Evolutionary conservation across 2,329 filamentous ascomycete species (phyloP), one percentile per base, ranked within the genome.

Genomic region (Fusarium verrucosum): DNA sequence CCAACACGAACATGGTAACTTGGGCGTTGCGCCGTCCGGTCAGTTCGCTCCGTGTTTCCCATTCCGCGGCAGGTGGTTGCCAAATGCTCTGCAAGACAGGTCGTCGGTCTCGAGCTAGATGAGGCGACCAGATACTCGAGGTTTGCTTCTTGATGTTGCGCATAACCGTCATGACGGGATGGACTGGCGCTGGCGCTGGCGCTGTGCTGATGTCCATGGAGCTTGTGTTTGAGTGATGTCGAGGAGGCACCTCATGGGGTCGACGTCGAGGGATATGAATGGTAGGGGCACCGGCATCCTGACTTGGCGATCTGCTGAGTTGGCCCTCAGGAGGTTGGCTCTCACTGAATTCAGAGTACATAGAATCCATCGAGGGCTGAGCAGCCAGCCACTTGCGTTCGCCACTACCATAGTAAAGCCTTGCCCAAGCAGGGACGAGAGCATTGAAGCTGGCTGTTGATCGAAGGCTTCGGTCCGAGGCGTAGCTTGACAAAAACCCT

Each of bases 1-100:
- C 92, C 42, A 89, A 37, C 52, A 88, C 86, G 77, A 96, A 96
- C 44, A 92, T 80, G 49, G 90, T 80, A 26, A 94, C 84, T 75
- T 96, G 92, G 42, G 87, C 78, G 72, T 94, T 94, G 61, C 90
- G 85, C 63, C 85, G 85, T 46, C 88, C 88, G 63, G 90, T 82
- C 5, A 86, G 72, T 16, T 85, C 83, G 32, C 84, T 85, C 35
- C 87, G 86, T 4, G 85, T 77, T 10, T 85, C 85, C 77, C 88
- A 90, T 58, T 87, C 86, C 20, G 90, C 79, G 2, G 88, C 89
- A 1, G 92, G 92, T 2, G 92, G 88, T 59, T 88, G 86, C 91
- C 92, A 95, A 16, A 88, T 81, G 71, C 85, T 90, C 66, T 81
- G 85, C 57, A 80, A 77, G 51, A 81, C 81, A 41, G 85, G 81